These are phyloP conservation scores for Purpureocillium lavendulum DNA, from an alignment of 2,329 filamentous ascomycete genomes.

Conservation along the genomic window DNA sequence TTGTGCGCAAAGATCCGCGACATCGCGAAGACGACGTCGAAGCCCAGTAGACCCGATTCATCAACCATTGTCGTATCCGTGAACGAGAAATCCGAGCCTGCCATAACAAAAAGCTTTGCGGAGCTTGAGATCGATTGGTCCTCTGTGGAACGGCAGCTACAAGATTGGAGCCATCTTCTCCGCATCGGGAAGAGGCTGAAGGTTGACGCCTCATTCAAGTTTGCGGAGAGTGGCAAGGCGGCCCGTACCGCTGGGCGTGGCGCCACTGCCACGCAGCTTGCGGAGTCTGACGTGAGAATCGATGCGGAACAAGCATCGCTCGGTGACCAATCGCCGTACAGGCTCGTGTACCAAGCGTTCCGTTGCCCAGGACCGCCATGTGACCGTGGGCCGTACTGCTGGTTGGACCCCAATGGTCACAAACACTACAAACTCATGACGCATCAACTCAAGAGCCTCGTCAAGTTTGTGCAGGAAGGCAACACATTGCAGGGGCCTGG, in stretches of 20 bases:
- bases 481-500: not conserved
- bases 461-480: not conserved
- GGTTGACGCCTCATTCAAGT: not conserved
- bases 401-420: not conserved
- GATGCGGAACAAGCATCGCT: too few relatives aligned
- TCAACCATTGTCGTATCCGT: not conserved
- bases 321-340: too few relatives aligned
- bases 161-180: not conserved
- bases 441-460: not conserved
- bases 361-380: not conserved
- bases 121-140: not conserved
- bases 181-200: not conserved
- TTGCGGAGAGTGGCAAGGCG: not conserved
- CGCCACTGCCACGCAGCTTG: too few relatives aligned
- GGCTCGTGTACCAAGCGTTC: not conserved
- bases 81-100: not conserved
- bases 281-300: too few relatives aligned
- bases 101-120: not conserved
- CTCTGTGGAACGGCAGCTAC: not conserved
- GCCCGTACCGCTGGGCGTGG: not conserved
- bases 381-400: constrained; percentile 2
- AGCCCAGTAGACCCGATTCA: too few relatives aligned
- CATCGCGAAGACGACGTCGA: too few relatives aligned
- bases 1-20: too few relatives aligned
- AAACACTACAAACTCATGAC: constrained; percentile 1